A percentile compares a stretch with the other conserved stretches of the same genome.
Conservation (phyloP, 495 filamentous ascomycete species). For the Sporormia fimetaria region DNA sequence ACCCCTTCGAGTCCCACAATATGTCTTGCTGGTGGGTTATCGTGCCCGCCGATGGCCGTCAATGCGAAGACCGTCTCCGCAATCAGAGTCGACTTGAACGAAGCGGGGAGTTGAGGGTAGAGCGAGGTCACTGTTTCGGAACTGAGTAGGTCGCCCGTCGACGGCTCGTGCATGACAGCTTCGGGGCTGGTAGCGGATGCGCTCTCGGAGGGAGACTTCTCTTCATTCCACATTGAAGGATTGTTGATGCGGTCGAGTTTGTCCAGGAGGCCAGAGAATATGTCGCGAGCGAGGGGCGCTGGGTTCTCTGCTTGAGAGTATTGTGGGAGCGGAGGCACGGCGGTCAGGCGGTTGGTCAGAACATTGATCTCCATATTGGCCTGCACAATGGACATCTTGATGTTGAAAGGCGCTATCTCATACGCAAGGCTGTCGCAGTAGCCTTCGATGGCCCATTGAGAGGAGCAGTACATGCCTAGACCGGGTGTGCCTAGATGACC, state of each 20-base stretch:
- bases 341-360: conserved; percentile 73
- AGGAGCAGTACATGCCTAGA: conserved; percentile 79
- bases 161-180: conserved; percentile 31
- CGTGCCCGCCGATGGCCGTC: conserved; percentile 82
- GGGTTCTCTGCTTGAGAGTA: conserved; percentile 65
- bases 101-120: conserved; percentile 56
- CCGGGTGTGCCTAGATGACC: conserved; percentile 89
- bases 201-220: conserved; percentile 11
- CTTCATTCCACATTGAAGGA: conserved; percentile 6
- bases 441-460: conserved; percentile 93
- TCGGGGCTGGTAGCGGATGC: conserved; percentile 26
- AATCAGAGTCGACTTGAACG: conserved; percentile 57
- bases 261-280: conserved; percentile 61
- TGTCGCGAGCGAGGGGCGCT: conserved; percentile 68
- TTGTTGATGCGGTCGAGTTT: conserved; percentile 32
- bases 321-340: conserved; percentile 60
- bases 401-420: conserved; percentile 93
- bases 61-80: conserved; percentile 87
- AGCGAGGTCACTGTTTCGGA: conserved; percentile 51
- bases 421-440: conserved; percentile 94
- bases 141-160: conserved; percentile 33
- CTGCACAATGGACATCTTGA: conserved; percentile 92
- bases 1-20: conserved; percentile 90
- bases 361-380: conserved; percentile 73
- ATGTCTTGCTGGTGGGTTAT: conserved; percentile 88